Evolutionary conservation across 1,284 basidiomycete species (phyloP).

Genomic region (Leccinum pachyderme): DNA sequence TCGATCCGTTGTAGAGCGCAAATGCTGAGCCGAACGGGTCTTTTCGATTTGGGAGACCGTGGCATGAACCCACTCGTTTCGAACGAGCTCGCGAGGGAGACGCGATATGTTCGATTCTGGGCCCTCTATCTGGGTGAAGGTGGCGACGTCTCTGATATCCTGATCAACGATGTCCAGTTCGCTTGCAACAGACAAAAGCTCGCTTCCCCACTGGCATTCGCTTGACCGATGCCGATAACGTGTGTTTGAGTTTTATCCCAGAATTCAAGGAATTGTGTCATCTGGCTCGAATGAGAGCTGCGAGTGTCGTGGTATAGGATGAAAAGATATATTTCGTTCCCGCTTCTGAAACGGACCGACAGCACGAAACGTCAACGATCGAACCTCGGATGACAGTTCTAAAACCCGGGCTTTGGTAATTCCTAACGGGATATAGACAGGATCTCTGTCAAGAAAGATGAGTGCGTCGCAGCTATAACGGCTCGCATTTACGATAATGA

Average conservation of each 20-base stretch:
- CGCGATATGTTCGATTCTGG: neutral
- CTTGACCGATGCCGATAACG: neutral
- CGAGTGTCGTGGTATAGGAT: neutral
- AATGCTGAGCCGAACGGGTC: neutral
- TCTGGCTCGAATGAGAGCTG: neutral
- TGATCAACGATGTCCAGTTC: neutral
- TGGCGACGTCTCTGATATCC: neutral
- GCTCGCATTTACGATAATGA: conserved; percentile 1
- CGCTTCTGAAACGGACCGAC: neutral
- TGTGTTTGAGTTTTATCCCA: neutral
- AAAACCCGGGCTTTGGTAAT: neutral
- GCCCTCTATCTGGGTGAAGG: neutral
- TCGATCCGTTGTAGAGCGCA: neutral
- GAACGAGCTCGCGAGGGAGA: neutral
- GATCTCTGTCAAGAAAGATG: neutral
- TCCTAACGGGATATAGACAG: neutral
- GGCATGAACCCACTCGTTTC: neutral
- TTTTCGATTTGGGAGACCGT: neutral
- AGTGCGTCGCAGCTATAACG: neutral
- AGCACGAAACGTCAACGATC: neutral
- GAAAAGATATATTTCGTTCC: neutral
- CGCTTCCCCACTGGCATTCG: neutral
- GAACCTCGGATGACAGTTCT: neutral
- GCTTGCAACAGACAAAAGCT: neutral
- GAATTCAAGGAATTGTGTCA: neutral